A percentile compares a stretch with the other conserved stretches of the same genome.
These are phyloP conservation scores for Yueomyces sinensis DNA, from an alignment of 805 yeast species.

Conservation along the genomic window DNA sequence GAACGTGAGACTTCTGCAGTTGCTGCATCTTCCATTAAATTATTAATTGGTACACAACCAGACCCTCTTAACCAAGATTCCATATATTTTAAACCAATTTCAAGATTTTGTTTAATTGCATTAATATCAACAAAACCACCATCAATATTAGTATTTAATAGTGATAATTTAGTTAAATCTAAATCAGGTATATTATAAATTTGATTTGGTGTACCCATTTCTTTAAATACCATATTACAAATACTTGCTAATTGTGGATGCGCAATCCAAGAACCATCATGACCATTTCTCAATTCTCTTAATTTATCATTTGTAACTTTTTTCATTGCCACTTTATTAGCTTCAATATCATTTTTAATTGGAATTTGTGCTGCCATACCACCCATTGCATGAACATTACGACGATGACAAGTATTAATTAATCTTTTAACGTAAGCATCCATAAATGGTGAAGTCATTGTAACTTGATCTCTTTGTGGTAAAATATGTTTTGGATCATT, in stretches of 20 bases:
- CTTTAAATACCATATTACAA: conserved; percentile 58
- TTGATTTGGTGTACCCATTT: conserved; percentile 79
- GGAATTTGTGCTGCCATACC: conserved; percentile 89
- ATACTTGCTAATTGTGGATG: conserved; percentile 72
- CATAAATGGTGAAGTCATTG: conserved; percentile 77
- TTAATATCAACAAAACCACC: conserved; percentile 51
- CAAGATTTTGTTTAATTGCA: conserved; percentile 60
- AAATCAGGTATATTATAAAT: conserved; percentile 36
- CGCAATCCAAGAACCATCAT: conserved; percentile 85
- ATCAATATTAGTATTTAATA: conserved; percentile 50
- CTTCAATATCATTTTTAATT: conserved; percentile 53
- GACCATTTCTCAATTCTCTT: conserved; percentile 66
- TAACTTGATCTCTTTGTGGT: conserved; percentile 71
- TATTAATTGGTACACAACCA: conserved; percentile 79
- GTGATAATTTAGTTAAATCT: conserved; percentile 8
- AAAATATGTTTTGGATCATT: conserved; percentile 52
- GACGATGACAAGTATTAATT: conserved; percentile 60
- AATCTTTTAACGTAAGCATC: conserved; percentile 59
- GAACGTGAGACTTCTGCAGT: conserved; percentile 81
- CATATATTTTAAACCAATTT: conserved; percentile 67
- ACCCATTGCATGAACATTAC: conserved; percentile 80
- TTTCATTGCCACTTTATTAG: conserved; percentile 54
- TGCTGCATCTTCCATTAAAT: conserved; percentile 83
- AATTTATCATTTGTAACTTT: conserved; percentile 65
- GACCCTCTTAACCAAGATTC: conserved; percentile 78